phyloP scores from a whole-genome alignment of 179 eudicot genomes.

The Sideroxylon spinosum region DNA sequence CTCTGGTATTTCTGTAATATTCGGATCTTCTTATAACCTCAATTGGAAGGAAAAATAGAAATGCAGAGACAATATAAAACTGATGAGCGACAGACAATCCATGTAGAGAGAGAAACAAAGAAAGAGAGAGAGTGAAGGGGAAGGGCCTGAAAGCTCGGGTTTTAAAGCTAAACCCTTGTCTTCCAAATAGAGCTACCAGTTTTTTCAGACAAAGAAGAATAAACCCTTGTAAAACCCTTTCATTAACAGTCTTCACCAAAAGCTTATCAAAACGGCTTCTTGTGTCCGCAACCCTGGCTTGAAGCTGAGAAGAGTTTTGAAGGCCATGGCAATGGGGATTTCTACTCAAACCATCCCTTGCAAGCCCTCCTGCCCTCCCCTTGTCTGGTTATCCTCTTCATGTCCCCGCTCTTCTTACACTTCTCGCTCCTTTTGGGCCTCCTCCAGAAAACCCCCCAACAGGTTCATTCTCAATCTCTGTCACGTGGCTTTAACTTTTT shows the following conservation, averaged over 20 bases:
- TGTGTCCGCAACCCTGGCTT: not conserved
- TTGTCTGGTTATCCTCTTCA: constrained; percentile 15
- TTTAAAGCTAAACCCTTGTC: no score
- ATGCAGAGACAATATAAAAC: not conserved
- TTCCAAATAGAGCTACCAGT: constrained; percentile 3
- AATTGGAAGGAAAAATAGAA: not conserved
- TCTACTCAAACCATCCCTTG: constrained; percentile 20
- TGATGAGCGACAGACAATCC: no score
- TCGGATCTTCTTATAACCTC: not conserved
- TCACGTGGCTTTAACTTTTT: not conserved
- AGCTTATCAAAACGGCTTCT: constrained; percentile 25
- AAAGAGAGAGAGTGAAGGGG: no score
- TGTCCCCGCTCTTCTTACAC: constrained; percentile 10
- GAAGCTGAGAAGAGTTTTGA: constrained; percentile 20
- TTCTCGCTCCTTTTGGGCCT: constrained; percentile 20
- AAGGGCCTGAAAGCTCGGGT: no score
- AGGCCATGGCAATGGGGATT: constrained; percentile 22
- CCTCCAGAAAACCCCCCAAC: constrained; percentile 17
- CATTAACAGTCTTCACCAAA: not conserved
- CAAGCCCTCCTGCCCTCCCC: constrained; percentile 19
- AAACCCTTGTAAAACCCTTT: constrained; percentile 22
- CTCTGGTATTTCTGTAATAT: not conserved
- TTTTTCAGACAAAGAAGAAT: not conserved
- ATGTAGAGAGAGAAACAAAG: no score
- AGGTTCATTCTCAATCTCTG: constrained; percentile 19